phyloP scores from a whole-genome alignment of 2,329 filamentous ascomycete genomes.

The Pestalotiopsis sp. region DNA sequence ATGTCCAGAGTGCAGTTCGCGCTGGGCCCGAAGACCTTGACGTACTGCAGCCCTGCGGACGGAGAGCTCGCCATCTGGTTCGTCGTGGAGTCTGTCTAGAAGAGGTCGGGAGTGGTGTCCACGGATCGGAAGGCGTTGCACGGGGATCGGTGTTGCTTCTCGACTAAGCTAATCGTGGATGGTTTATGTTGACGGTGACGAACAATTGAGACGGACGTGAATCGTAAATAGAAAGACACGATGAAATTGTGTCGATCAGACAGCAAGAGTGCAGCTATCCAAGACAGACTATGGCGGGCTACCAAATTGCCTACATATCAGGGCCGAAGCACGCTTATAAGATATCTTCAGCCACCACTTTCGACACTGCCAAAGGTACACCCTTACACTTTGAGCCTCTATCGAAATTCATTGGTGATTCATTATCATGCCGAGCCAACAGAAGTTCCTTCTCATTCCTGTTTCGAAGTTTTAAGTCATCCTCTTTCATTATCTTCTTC shows the following conservation, averaged over 20 bases:
- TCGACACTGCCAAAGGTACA: neutral
- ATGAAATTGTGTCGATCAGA: too few species aligned
- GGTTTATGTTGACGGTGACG: too few species aligned
- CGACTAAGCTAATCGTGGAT: too few species aligned
- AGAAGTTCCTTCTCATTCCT: neutral
- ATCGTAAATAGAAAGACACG: too few species aligned
- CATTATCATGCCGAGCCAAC: neutral
- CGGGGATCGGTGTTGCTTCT: neutral
- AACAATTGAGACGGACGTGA: too few species aligned
- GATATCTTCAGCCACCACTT: neutral
- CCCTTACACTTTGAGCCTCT: neutral
- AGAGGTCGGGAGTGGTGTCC: neutral
- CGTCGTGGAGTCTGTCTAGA: neutral
- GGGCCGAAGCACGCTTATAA: neutral
- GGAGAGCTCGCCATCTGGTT: neutral
- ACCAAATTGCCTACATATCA: too few species aligned
- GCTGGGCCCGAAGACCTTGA: conserved; percentile 42
- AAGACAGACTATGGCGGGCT: too few species aligned
- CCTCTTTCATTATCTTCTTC: neutral
- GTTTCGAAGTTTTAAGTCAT: neutral
- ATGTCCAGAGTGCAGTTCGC: conserved; percentile 53
- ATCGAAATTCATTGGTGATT: neutral
- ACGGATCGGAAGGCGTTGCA: neutral
- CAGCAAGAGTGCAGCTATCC: too few species aligned
- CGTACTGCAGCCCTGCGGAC: neutral